Evolutionary conservation across 75 land plant genomes (phyloP).

Genomic region (Adiantum capillusveneris): DNA sequence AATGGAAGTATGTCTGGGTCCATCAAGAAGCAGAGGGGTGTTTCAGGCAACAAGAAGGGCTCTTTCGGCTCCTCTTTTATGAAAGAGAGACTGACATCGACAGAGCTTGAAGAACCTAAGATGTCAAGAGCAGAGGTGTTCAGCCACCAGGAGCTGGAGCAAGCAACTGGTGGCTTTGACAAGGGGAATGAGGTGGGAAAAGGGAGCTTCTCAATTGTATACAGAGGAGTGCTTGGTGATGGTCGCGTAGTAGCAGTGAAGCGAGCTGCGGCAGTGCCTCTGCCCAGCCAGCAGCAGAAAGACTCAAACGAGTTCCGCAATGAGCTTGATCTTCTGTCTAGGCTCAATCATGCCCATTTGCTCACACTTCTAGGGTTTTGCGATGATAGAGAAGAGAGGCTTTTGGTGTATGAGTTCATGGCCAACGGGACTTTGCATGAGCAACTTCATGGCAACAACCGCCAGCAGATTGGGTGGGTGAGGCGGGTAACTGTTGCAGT

Average conservation of each 20-base stretch:
- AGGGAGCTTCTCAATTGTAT: constrained; percentile 72
- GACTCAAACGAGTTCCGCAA: constrained; percentile 53
- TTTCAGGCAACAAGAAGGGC: constrained; percentile 6
- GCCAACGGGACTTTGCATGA: constrained; percentile 49
- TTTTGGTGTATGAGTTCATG: constrained; percentile 53
- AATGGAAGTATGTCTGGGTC: background rate
- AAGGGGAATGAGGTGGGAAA: constrained; percentile 63
- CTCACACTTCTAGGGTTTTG: constrained; percentile 72
- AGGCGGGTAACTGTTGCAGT: constrained; percentile 32
- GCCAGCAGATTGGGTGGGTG: constrained; percentile 29
- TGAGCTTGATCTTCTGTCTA: constrained; percentile 63
- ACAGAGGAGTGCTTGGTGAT: constrained; percentile 51
- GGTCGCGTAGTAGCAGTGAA: constrained; percentile 70
- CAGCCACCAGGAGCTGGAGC: constrained; percentile 60
- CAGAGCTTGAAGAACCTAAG: constrained; percentile 50
- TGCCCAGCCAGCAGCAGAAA: constrained; percentile 46
- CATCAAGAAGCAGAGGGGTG: constrained; percentile 9
- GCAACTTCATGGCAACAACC: constrained; percentile 17
- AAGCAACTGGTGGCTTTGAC: constrained; percentile 69
- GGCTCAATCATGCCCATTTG: constrained; percentile 44
- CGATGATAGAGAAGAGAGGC: constrained; percentile 30
- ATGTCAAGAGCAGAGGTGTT: constrained; percentile 56
- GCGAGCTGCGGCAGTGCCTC: constrained; percentile 60
- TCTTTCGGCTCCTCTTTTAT: constrained; percentile 11
- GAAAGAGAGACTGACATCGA: constrained; percentile 32